Base-by-base conservation (phyloP, 2,329 filamentous ascomycete genomes). In the Podosphaera leucotricha region DNA sequence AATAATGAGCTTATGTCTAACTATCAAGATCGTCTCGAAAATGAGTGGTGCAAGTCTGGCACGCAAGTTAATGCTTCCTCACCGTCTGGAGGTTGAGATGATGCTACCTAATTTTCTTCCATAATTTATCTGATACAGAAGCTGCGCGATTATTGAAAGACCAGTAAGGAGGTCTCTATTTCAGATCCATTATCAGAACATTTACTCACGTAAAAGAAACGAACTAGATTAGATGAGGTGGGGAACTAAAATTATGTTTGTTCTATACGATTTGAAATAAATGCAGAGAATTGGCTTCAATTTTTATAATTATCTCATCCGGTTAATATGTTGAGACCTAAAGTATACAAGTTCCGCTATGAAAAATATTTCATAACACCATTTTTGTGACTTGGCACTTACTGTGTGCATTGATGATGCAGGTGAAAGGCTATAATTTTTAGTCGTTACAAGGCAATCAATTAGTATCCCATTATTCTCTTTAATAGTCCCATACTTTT, bases 401-500 rank as follows among this genome's bases (percentile, higher is more conserved):
- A 24, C 8, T 24, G 4, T 24, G 22, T 24, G 22, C 22, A 24
- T n/a, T n/a, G n/a, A n/a, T n/a, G 24, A 28, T 11, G 6, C 11
- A 28, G 6, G 6, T 28, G 6, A 28, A 33, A n/a, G 28, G 15
- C 28, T 4, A n/a, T 13, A 33, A 33, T 7, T 33, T 13, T 13
- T 33, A 13, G 28, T 11, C 6, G 28, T 13, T 33, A 33, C 28
- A 33, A 33, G 28, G 13, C 6, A 4, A 33, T 13, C 13, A 11
- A 38, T 49, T 50, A 55, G 35, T 50, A 50, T 30, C 54, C 55
- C 24, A 54, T 58, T 43, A 60, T 57, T 51, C 55, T 59, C 54
- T 53, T 55, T 24, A 60, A 51, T 38, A 60, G 48, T 43, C 51
- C 49, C 43, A 50, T 49, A 43, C 48, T 50, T 42, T 51, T 51